Conservation (phyloP, 2,329 filamentous ascomycete genomes). For the Fusarium illudens region DNA sequence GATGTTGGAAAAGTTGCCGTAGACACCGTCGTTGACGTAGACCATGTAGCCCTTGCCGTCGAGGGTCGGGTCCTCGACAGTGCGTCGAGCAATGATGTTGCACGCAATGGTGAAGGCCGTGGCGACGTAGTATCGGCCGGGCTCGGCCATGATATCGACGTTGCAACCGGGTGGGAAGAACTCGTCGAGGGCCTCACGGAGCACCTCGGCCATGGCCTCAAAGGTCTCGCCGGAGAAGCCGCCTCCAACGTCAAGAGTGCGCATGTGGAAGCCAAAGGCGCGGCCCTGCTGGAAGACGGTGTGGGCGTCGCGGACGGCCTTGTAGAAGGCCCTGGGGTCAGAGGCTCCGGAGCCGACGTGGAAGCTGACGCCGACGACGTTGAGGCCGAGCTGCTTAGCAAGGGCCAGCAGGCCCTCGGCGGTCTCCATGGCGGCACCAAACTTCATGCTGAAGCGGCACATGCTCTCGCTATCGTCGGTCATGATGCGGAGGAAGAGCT, state of each 20-base stretch:
- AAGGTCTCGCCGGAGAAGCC: constrained; percentile 93
- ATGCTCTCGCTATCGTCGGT: constrained; percentile 96
- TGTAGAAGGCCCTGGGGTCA: constrained; percentile 89
- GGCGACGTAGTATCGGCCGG: constrained; percentile 94
- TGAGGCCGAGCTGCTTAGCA: constrained; percentile 83
- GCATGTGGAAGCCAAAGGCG: constrained; percentile 79
- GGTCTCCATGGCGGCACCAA: constrained; percentile 87
- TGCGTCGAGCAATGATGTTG: constrained; percentile 94
- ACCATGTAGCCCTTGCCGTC: constrained; percentile 87
- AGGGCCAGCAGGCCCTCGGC: constrained; percentile 80
- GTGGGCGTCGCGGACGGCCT: constrained; percentile 89
- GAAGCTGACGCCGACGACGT: constrained; percentile 96
- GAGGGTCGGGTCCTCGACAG: constrained; percentile 75
- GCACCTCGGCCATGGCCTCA: constrained; percentile 84
- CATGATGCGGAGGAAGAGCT: constrained; percentile 92
- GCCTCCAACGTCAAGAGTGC: constrained; percentile 91
- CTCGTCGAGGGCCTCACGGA: constrained; percentile 81
- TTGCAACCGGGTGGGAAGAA: constrained; percentile 80
- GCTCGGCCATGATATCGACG: constrained; percentile 92
- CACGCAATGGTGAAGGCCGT: constrained; percentile 93
- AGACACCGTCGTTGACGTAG: constrained; percentile 96
- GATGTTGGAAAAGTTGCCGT: constrained; percentile 99
- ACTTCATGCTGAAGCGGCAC: constrained; percentile 96
- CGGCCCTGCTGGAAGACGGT: constrained; percentile 86
- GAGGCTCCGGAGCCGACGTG: constrained; percentile 97